Percentiles rank a stretch among this genome's conserved stretches.
phyloP scores from a whole-genome alignment of 148 eudicot genomes.

The Talinum fruticosum region DNA sequence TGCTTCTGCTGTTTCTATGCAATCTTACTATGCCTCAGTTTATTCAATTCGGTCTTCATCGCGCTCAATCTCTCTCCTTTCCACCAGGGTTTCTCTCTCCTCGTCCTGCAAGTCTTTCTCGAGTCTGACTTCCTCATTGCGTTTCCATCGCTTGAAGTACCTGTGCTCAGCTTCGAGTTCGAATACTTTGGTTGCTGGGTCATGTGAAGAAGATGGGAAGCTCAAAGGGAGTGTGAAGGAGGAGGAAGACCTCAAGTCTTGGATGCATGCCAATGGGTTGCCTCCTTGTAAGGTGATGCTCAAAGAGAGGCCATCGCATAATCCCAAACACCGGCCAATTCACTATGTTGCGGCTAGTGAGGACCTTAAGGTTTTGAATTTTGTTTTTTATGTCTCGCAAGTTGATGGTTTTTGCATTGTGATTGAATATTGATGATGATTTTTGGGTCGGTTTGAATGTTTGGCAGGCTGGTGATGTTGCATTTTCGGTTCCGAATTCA shows the following conservation, averaged over 20 bases:
- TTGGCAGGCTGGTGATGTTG: conserved; percentile 69
- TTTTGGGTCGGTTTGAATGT: neutral
- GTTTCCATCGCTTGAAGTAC: conserved; percentile 19
- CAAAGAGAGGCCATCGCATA: conserved; percentile 54
- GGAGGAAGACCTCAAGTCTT: conserved; percentile 56
- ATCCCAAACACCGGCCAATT: conserved; percentile 46
- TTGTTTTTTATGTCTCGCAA: neutral
- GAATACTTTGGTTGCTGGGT: conserved; percentile 40
- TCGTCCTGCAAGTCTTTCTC: neutral
- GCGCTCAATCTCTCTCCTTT: conserved; percentile 26
- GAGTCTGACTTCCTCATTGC: conserved; percentile 12
- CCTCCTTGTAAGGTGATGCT: conserved; percentile 75
- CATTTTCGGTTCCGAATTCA: conserved; percentile 79
- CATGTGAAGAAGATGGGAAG: conserved; percentile 28
- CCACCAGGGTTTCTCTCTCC: conserved; percentile 31
- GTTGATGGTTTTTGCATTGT: neutral
- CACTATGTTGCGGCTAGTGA: conserved; percentile 92
- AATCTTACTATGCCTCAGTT: neutral
- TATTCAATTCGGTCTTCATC: conserved; percentile 22
- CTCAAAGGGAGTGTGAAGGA: conserved; percentile 25
- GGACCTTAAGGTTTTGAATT: conserved; percentile 57
- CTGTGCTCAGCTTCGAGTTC: conserved; percentile 37
- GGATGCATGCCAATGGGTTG: conserved; percentile 87
- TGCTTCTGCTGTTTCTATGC: neutral
- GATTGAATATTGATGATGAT: conserved; percentile 12